Evolutionary conservation across 495 filamentous ascomycete species (phyloP), one percentile per base, ranked within the genome.

Genomic region (Polyplosphaeria fusca): DNA sequence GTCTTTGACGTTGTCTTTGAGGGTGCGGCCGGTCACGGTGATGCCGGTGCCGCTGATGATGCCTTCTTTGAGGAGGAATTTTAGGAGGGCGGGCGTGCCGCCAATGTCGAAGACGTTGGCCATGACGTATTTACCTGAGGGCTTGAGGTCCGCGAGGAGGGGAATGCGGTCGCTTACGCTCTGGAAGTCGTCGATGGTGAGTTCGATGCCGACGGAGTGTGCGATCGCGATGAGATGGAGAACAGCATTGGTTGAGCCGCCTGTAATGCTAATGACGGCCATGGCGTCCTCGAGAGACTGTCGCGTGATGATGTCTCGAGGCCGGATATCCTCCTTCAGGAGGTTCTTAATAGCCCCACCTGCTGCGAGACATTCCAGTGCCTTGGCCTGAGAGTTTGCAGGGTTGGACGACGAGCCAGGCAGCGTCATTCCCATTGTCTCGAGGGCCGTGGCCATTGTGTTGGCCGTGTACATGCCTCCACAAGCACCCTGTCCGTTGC

Each of bases 381-480:
- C 76, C 77, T 98, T 98, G 65, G 79, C 85, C 58, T 84, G 77
- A 39, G 89, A 91, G 66, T 92, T 89, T 47, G 93, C 93, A 19
- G 92, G 90, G 72, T 87, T 91, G 61, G 90, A 92, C 14, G 89
- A 95, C 24, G 90, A 95, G 4, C 94, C 93, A 12, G 93, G 89
- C 25, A 98, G 80, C 3, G 89, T 89, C 87, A 98, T 91, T 50
- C 93, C 93, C 81, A 98, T 89, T 30, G 85, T 82, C 74, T 98
- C 93, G 60, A 96, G 94, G n/a, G 91, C 91, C 4, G 86, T 86
- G 41, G 93, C 93, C 91, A 98, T 95, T 45, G 93, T 98, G 79
- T 98, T 98, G 50, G 93, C 93, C 16, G 93, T 98, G 77, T 98
- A 98, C 93, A 98, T 98, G 56, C 93, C 93, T 67, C 93, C 93